Evolutionary conservation across 768 basidiomycete genomes (phyloP).

Genomic region (Xerocomellus chrysenteron): DNA sequence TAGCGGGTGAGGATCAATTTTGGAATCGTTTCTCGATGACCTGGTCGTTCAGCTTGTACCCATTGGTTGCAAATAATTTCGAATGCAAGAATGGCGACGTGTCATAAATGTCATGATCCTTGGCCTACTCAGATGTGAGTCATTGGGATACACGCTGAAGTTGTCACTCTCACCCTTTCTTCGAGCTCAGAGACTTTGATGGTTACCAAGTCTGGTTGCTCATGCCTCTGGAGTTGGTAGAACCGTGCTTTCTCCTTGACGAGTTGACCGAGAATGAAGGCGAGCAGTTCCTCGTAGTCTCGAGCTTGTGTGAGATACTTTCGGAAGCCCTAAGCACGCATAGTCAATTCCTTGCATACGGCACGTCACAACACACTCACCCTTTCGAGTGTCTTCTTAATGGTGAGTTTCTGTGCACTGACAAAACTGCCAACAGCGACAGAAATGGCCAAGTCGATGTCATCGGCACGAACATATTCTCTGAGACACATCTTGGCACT

Average conservation of each 20-base stretch:
- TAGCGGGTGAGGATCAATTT: slow-evolving; percentile 22
- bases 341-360: slow-evolving; percentile 10
- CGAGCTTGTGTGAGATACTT: slow-evolving; percentile 96
- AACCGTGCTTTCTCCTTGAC: slow-evolving; percentile 91
- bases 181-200: slow-evolving; percentile 84
- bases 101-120: slow-evolving; percentile 96
- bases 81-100: slow-evolving; percentile 81
- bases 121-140: slow-evolving; percentile 57
- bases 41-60: slow-evolving; percentile 69
- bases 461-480: slow-evolving; percentile 93
- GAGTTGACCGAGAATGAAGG: slow-evolving; percentile 91
- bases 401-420: slow-evolving; percentile 94
- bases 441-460: slow-evolving; percentile 96
- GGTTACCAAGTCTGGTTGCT: slow-evolving; percentile 74
- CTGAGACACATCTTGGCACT: slow-evolving; percentile 98
- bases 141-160: background rate
- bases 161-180: slow-evolving; percentile 61
- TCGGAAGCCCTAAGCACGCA: slow-evolving; percentile 73
- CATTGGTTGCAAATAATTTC: slow-evolving; percentile 83
- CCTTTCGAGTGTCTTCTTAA: slow-evolving; percentile 96
- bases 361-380: slow-evolving; percentile 39
- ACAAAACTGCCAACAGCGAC: slow-evolving; percentile 95
- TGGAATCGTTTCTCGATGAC: slow-evolving; percentile 76
- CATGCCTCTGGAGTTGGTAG: slow-evolving; percentile 71
- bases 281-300: slow-evolving; percentile 93